A percentile compares a stretch with the other conserved stretches of the same genome.
These are phyloP conservation scores for Solanum medicagineum DNA, from an alignment of 257 asterid species.

Conservation along the genomic window DNA sequence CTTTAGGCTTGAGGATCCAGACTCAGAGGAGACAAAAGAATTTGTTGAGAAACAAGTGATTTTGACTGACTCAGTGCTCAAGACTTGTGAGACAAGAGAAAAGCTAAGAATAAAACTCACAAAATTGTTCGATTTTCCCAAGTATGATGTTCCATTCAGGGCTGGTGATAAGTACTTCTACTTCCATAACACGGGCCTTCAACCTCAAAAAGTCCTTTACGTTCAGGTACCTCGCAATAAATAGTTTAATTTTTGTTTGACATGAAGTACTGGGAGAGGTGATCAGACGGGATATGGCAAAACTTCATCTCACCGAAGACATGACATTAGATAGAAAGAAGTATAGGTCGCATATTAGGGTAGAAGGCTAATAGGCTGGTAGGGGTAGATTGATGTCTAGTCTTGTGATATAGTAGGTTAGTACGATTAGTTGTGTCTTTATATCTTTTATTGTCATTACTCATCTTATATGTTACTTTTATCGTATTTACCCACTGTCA, in stretches of 20 bases:
- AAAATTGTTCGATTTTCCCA: slow-evolving; percentile 57
- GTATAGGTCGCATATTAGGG: no score
- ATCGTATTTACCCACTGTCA: no score
- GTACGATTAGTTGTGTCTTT: no score
- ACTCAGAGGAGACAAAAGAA: slow-evolving; percentile 78
- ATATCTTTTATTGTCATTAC: no score
- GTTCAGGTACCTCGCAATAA: slow-evolving; percentile 43
- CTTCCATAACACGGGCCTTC: slow-evolving; percentile 84
- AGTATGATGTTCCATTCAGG: slow-evolving; percentile 74
- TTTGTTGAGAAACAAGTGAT: slow-evolving; percentile 65
- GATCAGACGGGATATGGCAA: no score
- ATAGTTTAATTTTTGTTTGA: background rate
- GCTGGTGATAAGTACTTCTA: slow-evolving; percentile 77
- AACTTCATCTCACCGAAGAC: no score
- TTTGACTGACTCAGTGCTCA: slow-evolving; percentile 65
- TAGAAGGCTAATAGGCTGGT: no score
- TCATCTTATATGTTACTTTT: no score
- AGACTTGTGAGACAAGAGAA: slow-evolving; percentile 58
- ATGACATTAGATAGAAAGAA: no score
- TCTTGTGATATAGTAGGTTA: no score
- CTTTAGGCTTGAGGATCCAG: slow-evolving; percentile 95
- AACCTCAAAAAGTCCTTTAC: slow-evolving; percentile 79
- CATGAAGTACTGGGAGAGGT: no score
- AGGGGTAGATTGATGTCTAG: no score
- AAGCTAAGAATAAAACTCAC: slow-evolving; percentile 61